Base-by-base conservation (phyloP, 2,329 filamentous ascomycete species). In the Cadophora gregata region DNA sequence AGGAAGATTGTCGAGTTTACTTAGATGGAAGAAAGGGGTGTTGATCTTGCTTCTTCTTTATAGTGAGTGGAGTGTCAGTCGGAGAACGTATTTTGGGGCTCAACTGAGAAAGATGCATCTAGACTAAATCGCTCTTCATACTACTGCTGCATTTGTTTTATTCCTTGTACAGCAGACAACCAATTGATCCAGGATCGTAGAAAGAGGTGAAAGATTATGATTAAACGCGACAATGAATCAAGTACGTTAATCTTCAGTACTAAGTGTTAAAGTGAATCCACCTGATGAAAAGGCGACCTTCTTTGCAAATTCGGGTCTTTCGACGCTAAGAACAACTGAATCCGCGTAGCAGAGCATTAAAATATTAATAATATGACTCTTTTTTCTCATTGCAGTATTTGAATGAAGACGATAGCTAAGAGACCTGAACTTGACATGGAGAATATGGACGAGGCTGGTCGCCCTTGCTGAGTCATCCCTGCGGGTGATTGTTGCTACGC, bases 11-110 rank as follows among this genome's bases (percentile, higher is more conserved):
- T 29, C 19, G 36, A 25, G 1, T 5, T 36, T 25, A 12, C n/a
- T 42, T 27, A 24, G 21, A 29, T 24, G 9, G 24, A 27, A 87
- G 19, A 9, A n/a, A 7, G 16, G 19, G 31, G 12, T 25, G 51
- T 55, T 55, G 19, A 47, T 42, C 38, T 42, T 6, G 38, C 14
- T 19, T 42, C 38, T 4, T 42, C 14, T 38, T 33, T 33, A 10
- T 33, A 6, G 31, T 33, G 31, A 10, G 10, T 5, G 31, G 31
- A 33, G 31, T 6, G 31, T 33, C 5, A 10, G 10, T 33, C 5
- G 31, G 31, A n/a, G n/a, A n/a, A n/a, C n/a, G n/a, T n/a, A n/a
- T n/a, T n/a, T n/a, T n/a, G n/a, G n/a, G n/a, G n/a, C n/a, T n/a
- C n/a, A n/a, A n/a, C n/a, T n/a, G n/a, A n/a, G n/a, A n/a, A n/a